These are phyloP conservation scores for Gillenia trifoliata DNA, from an alignment of 306 rosid genomes.

Conservation along the genomic window DNA sequence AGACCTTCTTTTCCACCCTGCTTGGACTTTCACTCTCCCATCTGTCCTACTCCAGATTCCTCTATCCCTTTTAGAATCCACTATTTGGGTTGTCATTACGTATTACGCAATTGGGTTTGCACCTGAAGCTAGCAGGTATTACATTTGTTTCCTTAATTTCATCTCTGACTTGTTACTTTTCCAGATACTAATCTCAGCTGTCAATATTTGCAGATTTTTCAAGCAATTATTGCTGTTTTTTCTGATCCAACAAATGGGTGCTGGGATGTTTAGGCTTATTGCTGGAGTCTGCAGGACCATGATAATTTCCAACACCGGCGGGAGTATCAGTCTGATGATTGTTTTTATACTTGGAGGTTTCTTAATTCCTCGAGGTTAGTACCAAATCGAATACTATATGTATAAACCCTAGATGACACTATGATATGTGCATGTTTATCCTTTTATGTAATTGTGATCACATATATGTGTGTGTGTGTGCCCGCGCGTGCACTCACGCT, in stretches of 20 bases:
- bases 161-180: neutral
- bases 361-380: conserved; percentile 73
- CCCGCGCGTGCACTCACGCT: accelerated
- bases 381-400: neutral
- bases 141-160: neutral
- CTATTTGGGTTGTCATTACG: conserved; percentile 51
- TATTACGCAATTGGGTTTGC: conserved; percentile 51
- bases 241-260: conserved; percentile 83
- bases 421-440: neutral
- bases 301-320: conserved; percentile 93
- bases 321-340: conserved; percentile 64
- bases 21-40: conserved; percentile 83
- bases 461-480: too few species aligned
- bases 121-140: conserved; percentile 50
- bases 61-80: conserved; percentile 52
- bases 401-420: neutral
- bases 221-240: conserved; percentile 72
- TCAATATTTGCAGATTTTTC: conserved; percentile 57
- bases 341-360: conserved; percentile 89
- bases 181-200: neutral
- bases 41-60: conserved; percentile 57
- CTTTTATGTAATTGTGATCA: too few species aligned
- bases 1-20: conserved; percentile 86
- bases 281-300: conserved; percentile 86
- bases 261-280: conserved; percentile 76